phyloP scores from a whole-genome alignment of 75 land plant genomes.

The Azolla pinnata region DNA sequence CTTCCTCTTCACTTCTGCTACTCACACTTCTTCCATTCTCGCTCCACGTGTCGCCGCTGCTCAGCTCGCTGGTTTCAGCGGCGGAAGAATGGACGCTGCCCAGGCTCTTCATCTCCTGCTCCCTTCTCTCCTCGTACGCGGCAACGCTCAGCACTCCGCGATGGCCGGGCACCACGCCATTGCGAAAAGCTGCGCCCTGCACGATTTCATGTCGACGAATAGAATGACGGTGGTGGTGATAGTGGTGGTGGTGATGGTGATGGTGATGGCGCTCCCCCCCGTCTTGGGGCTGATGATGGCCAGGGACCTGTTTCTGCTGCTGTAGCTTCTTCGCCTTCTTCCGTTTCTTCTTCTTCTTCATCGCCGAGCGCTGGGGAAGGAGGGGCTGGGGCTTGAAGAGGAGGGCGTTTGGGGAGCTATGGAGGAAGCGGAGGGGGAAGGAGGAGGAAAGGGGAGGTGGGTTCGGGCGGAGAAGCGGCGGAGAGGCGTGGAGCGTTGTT shows the following conservation, averaged over 20 bases:
- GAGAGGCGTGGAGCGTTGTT: not conserved
- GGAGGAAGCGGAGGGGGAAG: not conserved
- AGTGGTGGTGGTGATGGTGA: not conserved
- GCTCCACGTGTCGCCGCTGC: not conserved
- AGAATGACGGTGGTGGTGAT: too few relatives aligned
- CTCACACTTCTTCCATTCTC: not conserved
- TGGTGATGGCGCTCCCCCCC: not conserved
- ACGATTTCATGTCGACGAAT: too few relatives aligned
- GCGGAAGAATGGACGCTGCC: not conserved
- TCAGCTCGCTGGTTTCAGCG: not conserved
- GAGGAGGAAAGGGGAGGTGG: constrained; percentile 3
- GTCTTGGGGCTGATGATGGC: not conserved
- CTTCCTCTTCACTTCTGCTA: too few relatives aligned
- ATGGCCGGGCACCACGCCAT: too few relatives aligned
- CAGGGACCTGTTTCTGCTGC: too few relatives aligned
- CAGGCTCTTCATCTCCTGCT: too few relatives aligned
- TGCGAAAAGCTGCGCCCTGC: too few relatives aligned
- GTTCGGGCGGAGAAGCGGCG: not conserved
- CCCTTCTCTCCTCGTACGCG: too few relatives aligned
- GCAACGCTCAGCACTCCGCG: too few relatives aligned
- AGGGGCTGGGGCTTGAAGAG: not conserved
- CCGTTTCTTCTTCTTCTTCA: not conserved
- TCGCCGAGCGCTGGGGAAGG: not conserved
- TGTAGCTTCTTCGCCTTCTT: too few relatives aligned
- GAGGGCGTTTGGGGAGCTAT: not conserved